Base-by-base conservation (phyloP, 1,284 basidiomycete genomes). In the Ganoderma leucocontextum region DNA sequence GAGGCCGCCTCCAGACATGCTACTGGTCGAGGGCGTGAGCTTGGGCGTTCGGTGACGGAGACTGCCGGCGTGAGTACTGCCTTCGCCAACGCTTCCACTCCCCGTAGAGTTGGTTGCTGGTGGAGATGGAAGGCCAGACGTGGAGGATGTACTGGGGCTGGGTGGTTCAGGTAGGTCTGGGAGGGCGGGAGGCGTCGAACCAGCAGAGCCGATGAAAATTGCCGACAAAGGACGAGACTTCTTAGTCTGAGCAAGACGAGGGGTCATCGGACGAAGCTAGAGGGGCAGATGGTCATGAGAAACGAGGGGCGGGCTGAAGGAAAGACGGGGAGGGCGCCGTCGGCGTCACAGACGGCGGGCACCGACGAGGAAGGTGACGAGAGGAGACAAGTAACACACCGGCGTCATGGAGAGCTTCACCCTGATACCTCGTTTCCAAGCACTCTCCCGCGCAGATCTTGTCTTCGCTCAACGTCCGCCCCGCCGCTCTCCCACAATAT, bases 21-120 rank as follows among this genome's bases (percentile, higher is more conserved):
- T 75, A 66, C 78, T 70, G 42, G 22, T 39, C 22, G 58, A 60
- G 39, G 36, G 42, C 22, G 65, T 74, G 19, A 75, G 71, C 60
- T 74, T 72, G 61, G 80, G 78, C 33, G 78, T 78, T 64, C 83
- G 81, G 67, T 79, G 79, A 71, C 85, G 82, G 69, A 83, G 70
- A 74, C 83, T 84, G 68, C 87, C 85, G 49, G 82, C 77, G 69
- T 82, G 83, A 38, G 85, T 83, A 73, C 85, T 88, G 67, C 82
- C 83, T 69, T 90, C 89, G 62, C 89, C 90, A 2, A 87, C 87
- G 75, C 91, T 92, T 61, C 91, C 91, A 77, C 91, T 92, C 35
- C 91, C 91, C 2, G 91, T 92, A 22, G 91, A 93, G 75, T 93
- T 93, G 33, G 92, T 91, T 47, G 91, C 92, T 53, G 92, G 92